Base-by-base conservation (phyloP, 2,329 filamentous ascomycete species). In the Fusarium marasasianum region DNA sequence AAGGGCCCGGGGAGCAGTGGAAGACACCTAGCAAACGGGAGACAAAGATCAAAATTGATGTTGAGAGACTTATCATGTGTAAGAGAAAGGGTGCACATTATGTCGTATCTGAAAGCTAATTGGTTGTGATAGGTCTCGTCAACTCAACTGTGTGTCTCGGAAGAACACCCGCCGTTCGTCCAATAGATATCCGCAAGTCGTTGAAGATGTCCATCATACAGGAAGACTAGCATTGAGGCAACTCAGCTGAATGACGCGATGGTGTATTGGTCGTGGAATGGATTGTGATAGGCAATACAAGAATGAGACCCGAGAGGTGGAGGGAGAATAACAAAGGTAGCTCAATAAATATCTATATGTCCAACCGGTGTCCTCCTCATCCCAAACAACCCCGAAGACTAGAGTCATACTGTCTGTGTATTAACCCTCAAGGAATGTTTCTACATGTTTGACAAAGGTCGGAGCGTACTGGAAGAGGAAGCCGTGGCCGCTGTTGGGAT, bases 381-480 rank as follows among this genome's bases (percentile, higher is more conserved):
- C 9, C 8, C 2, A 8, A 5, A 3, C 11, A 4, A 1, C 15
- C 17, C 4, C 3, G 2, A 33, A 4, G 8, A 6, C 3, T 1
- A 24, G 6, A 1, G 1, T 10, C 2, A 22, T 18, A 6, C 6
- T 2, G 5, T 4, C 3, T 3, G 1, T 2, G 6, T 37, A 31
- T 4, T 50, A 31, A 1, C 9, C 41, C 14, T 64, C 59, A 4
- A 66, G 22, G 20, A 67, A 66, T 4, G 47, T 24, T 20, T 50
- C 33, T 12, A 66, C 64, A 8, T 67, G 62, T 8, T 33, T 66
- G 1, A 35, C 38, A 2, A 67, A 67, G 2, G 44, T 45, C 14
- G 17, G 37, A 2, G 64, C 64, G 20, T 44, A 67, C 13, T 67
- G 64, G n/a, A 66, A 67, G 4, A 66, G 64, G 7, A 67, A 67